Conservation (phyloP, 352 stramenopile genomes). For the Pythium apleroticum region DNA sequence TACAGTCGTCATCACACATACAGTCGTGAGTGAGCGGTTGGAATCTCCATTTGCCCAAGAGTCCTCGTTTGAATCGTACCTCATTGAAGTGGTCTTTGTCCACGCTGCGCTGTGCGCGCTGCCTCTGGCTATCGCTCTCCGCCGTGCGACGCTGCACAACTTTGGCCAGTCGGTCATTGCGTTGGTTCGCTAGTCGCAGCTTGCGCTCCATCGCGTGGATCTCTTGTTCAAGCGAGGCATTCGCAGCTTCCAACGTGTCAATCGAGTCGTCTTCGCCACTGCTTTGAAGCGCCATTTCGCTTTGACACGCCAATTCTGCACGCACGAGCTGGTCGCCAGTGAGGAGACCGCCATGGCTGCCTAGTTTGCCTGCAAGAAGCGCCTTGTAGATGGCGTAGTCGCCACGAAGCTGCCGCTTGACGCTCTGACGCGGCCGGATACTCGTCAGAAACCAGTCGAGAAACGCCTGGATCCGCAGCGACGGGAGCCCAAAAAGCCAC, state of each 20-base stretch:
- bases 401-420: slow-evolving; percentile 26
- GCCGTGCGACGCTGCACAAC: slow-evolving; percentile 29
- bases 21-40: neutral
- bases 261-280: slow-evolving; percentile 27
- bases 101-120: slow-evolving; percentile 9
- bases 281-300: slow-evolving; percentile 18
- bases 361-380: slow-evolving; percentile 20
- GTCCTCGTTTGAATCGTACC: slow-evolving; percentile 9
- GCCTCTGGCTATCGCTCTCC: slow-evolving; percentile 11
- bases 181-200: slow-evolving; percentile 25
- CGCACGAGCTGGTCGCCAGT: slow-evolving; percentile 24
- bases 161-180: slow-evolving; percentile 31
- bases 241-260: slow-evolving; percentile 25
- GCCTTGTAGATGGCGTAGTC: slow-evolving; percentile 37
- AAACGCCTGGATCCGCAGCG: slow-evolving; percentile 44
- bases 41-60: too few relatives aligned
- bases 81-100: slow-evolving; percentile 28
- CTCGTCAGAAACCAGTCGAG: slow-evolving; percentile 43
- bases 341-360: slow-evolving; percentile 13
- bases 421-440: slow-evolving; percentile 32
- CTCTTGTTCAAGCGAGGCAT: slow-evolving; percentile 30
- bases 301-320: slow-evolving; percentile 24
- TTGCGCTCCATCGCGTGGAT: slow-evolving; percentile 33
- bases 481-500: slow-evolving; percentile 40
- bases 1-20: neutral